Evolutionary conservation across 768 basidiomycete genomes (phyloP), one percentile per base, ranked within the genome.

Genomic region (Podaxis carcinomalis): DNA sequence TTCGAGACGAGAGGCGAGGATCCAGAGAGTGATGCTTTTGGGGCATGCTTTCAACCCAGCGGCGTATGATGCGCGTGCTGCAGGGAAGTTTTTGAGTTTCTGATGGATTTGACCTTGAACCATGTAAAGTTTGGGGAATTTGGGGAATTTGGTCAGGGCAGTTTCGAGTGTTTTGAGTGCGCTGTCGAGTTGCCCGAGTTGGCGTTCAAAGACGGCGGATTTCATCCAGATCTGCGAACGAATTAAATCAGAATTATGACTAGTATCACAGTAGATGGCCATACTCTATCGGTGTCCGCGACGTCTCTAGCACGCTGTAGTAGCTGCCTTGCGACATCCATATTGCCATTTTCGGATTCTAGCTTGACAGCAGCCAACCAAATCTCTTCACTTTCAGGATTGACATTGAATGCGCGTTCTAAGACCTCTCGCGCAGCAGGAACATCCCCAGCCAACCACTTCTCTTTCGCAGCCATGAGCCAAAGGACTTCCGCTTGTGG

Each of bases 391-490:
- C 92, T 95, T 72, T 98, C 95, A 11, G 94, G 92, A 70, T 98
- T 98, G 58, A 93, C 92, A 55, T 90, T 84, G 79, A 98, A 98
- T 0, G 97, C 94, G 40, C 83, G 83, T 63, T 89, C 92, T 13
- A 98, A 86, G 13, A 96, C 90, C 65, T 88, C 86, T 37, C 95
- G 89, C 1, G 97, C 93, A n/a, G 88, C 90, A 1, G 88, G 85
- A 13, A 98, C 92, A 68, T 98, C 92, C 5, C 92, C 92, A 25
- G 77, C 77, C 14, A 93, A 70, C 96, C 96, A 99, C 71, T 93
- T 92, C 77, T 98, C 96, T 75, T 99, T 99, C 2, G 96, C 97
- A 54, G 89, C 84, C 95, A 98, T 98, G 35, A 98, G 82, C 97
- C 97, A 98, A 4, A 99, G 78, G 0, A 94, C 91, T 72, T 98